phyloP scores from a whole-genome alignment of 1,284 basidiomycete species.

The Ustilago crameri region DNA sequence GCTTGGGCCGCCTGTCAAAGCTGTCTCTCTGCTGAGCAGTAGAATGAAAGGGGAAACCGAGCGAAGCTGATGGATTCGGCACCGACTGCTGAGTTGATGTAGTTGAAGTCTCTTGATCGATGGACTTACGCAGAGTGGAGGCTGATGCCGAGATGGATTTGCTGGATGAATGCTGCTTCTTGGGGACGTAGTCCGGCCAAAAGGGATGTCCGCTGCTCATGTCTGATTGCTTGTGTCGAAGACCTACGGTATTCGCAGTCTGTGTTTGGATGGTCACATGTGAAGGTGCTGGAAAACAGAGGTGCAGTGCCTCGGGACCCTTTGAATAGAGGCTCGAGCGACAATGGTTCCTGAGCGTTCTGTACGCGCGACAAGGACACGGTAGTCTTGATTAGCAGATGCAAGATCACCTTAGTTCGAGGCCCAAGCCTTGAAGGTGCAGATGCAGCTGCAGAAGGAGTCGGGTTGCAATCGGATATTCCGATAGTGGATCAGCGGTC shows the following conservation, averaged over 20 bases:
- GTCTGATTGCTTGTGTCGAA: neutral
- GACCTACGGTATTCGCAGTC: neutral
- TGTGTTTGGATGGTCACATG: too few relatives aligned
- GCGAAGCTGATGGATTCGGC: neutral
- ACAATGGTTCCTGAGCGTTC: too few relatives aligned
- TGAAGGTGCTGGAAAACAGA: too few relatives aligned
- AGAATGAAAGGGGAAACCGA: neutral
- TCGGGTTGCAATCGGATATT: too few relatives aligned
- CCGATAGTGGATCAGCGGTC: too few relatives aligned
- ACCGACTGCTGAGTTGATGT: conserved; percentile 1
- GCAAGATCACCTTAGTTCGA: too few relatives aligned
- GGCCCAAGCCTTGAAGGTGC: too few relatives aligned
- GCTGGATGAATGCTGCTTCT: conserved; percentile 2
- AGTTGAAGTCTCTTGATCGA: neutral
- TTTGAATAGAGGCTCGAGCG: too few relatives aligned
- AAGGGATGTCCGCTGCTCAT: conserved; percentile 24
- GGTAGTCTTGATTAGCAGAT: too few relatives aligned
- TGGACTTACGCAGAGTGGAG: neutral
- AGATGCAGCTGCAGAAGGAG: too few relatives aligned
- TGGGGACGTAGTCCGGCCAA: conserved; percentile 24
- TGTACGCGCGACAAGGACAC: too few relatives aligned
- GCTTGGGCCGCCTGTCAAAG: conserved; percentile 14
- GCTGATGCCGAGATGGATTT: conserved; percentile 6
- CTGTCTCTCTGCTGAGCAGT: neutral
- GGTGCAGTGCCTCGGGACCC: too few relatives aligned